Conservation (phyloP, 2,329 filamentous ascomycete species). For the Cylindrodendrum hubeiense region DNA sequence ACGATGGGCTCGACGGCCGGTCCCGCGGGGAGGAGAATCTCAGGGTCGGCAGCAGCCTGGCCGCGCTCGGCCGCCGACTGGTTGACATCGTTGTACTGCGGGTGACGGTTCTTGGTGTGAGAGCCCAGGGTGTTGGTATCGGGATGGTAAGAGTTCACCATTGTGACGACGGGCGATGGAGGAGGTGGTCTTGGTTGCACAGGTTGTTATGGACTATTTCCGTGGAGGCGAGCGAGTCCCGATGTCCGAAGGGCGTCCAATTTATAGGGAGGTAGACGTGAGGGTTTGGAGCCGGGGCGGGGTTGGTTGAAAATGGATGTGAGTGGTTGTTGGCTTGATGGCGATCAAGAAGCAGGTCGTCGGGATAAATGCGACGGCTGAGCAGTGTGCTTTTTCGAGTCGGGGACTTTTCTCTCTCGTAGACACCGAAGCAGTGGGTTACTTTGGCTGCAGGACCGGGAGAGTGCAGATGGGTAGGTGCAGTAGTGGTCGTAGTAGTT, state of each 20-base stretch:
- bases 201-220: background rate
- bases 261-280: background rate
- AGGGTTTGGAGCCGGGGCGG: background rate
- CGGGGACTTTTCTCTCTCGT: no score
- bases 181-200: background rate
- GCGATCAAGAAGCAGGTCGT: background rate
- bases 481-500: no score
- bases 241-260: background rate
- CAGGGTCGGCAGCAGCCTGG: constrained; percentile 8
- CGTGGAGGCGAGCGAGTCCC: background rate
- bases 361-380: no score
- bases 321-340: background rate
- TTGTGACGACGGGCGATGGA: constrained; percentile 1
- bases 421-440: no score
- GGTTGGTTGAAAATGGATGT: constrained; percentile 1
- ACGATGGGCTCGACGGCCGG: background rate
- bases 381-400: no score
- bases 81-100: constrained; percentile 29
- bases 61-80: constrained; percentile 26
- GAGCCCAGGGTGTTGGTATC: background rate
- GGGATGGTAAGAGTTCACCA: constrained; percentile 2
- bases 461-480: no score
- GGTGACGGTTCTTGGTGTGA: constrained; percentile 14
- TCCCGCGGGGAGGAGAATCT: background rate
- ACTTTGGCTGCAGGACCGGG: no score